These are phyloP conservation scores for Effrenium voratum DNA, from an alignment of 73 alveolate species.

Conservation along the genomic window DNA sequence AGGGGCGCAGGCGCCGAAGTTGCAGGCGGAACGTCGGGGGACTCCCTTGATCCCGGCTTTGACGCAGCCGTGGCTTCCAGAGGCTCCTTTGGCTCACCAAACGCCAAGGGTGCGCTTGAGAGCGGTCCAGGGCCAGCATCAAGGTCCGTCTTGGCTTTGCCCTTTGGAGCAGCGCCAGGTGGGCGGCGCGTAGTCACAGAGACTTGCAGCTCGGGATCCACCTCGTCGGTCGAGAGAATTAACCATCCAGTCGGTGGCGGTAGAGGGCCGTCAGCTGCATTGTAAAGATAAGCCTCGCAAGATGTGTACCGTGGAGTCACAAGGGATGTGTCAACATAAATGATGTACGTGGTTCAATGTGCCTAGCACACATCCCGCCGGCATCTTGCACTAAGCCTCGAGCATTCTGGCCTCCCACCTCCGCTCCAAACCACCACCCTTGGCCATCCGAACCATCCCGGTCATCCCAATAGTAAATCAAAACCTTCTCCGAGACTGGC, in stretches of 20 bases:
- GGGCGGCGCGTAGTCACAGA: neutral
- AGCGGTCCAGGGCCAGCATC: neutral
- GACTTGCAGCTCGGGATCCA: neutral
- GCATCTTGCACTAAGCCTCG: neutral
- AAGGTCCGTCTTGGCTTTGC: neutral
- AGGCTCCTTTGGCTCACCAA: too few species aligned
- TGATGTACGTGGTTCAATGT: too few species aligned
- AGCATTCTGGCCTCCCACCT: neutral
- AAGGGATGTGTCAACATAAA: too few species aligned
- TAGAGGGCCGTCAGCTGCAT: too few species aligned
- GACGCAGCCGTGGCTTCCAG: neutral
- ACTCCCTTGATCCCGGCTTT: neutral
- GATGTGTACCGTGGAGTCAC: too few species aligned
- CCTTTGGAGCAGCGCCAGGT: neutral
- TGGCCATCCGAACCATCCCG: neutral
- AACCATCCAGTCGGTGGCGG: too few species aligned
- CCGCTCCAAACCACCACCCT: conserved; percentile 45
- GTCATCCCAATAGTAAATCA: conserved; percentile 34
- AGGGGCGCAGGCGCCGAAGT: too few species aligned
- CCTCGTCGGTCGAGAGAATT: too few species aligned
- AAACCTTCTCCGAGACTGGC: neutral
- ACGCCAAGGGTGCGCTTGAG: neutral
- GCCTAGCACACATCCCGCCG: too few species aligned
- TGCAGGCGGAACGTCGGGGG: too few species aligned
- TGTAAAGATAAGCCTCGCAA: too few species aligned